phyloP scores from a whole-genome alignment of 331 rosid genomes.

The Spiraea crenata region DNA sequence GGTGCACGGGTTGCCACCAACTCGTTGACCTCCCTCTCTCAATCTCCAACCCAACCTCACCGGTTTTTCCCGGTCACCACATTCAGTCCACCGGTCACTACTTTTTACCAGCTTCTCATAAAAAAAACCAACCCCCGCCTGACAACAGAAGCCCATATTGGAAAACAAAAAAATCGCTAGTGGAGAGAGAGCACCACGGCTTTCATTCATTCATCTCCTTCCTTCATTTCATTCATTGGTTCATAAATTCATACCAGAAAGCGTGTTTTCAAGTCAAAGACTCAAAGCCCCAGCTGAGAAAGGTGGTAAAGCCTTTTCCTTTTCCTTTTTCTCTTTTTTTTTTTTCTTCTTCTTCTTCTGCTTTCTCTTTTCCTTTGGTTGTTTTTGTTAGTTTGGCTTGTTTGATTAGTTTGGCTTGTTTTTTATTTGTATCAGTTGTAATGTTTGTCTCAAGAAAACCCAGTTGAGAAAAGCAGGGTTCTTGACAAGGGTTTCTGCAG shows the following conservation, averaged over 20 bases:
- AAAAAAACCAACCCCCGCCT: too few relatives aligned
- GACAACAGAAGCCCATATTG: background rate
- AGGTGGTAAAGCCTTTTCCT: background rate
- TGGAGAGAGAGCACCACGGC: background rate
- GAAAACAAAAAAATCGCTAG: background rate
- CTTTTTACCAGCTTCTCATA: background rate
- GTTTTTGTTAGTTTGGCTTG: too few relatives aligned
- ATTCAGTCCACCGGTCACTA: slow-evolving; percentile 10
- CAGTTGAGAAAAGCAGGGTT: too few relatives aligned
- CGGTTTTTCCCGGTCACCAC: slow-evolving; percentile 24
- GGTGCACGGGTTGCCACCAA: slow-evolving; percentile 17
- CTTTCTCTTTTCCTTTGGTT: too few relatives aligned
- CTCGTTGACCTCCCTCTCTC: slow-evolving; percentile 25
- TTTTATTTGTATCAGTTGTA: too few relatives aligned
- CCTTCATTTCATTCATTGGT: too few relatives aligned
- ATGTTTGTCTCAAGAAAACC: too few relatives aligned
- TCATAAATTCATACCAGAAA: background rate
- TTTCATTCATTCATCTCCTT: background rate
- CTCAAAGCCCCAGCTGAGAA: background rate
- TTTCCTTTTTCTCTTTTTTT: background rate
- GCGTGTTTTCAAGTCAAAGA: slow-evolving; percentile 15
- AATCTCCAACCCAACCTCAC: background rate
- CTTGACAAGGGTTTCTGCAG: too few relatives aligned
- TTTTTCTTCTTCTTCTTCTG: too few relatives aligned
- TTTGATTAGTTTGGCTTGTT: too few relatives aligned